These are phyloP conservation scores for Hirsutella thompsonii DNA, from an alignment of 2,329 filamentous ascomycete species.

Conservation along the genomic window DNA sequence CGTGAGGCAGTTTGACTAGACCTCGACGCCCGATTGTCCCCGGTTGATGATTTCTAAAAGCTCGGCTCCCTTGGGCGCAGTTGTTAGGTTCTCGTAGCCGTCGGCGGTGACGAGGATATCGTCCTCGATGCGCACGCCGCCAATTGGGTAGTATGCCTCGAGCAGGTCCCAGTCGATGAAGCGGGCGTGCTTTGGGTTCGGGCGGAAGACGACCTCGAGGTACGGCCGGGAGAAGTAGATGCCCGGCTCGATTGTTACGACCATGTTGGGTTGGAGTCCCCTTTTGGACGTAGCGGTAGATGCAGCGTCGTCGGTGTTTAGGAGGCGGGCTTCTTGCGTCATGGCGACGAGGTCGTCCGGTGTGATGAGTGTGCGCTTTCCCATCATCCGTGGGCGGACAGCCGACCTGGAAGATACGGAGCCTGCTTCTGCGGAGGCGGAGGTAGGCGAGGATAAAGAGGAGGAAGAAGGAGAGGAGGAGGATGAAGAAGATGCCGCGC, in stretches of 20 bases:
- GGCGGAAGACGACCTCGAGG: constrained; percentile 55
- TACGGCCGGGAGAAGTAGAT: constrained; percentile 37
- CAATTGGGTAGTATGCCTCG: constrained; percentile 61
- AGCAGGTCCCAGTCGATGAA: constrained; percentile 55
- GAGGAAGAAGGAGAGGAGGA: too few relatives aligned
- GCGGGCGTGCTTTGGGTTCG: constrained; percentile 40
- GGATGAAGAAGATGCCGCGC: too few relatives aligned
- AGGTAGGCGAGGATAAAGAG: too few relatives aligned
- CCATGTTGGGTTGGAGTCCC: constrained; percentile 45
- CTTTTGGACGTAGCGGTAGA: constrained; percentile 12
- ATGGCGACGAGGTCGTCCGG: constrained; percentile 20
- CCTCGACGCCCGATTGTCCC: too few relatives aligned
- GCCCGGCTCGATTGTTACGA: constrained; percentile 72
- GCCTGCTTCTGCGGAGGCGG: too few relatives aligned
- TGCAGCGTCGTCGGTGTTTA: background rate
- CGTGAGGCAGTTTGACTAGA: background rate
- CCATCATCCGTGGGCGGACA: too few relatives aligned
- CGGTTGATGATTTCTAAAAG: too few relatives aligned
- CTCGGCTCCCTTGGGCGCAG: constrained; percentile 63
- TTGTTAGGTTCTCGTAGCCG: constrained; percentile 75
- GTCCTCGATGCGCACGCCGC: constrained; percentile 88
- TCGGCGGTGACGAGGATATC: constrained; percentile 68
- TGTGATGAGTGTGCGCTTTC: constrained; percentile 28
- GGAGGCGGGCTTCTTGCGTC: constrained; percentile 10
- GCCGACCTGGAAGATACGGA: constrained; percentile 17